A percentile compares a stretch with the other conserved stretches of the same genome.
Conservation (phyloP, 345 rosid genomes). For the Syzygium jambos region DNA sequence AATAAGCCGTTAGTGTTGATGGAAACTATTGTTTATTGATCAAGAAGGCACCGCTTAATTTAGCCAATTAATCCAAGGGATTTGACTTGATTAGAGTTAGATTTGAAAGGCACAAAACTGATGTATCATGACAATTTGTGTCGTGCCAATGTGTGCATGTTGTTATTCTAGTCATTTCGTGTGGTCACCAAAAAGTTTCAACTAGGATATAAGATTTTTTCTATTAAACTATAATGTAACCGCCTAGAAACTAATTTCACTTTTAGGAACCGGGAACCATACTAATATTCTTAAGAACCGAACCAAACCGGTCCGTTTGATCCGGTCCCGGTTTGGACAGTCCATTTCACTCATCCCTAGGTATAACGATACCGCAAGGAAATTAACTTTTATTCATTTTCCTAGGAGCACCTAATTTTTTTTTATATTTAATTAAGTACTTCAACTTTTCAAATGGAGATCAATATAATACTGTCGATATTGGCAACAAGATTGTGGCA, state of each 20-base stretch:
- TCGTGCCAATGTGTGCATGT: background rate
- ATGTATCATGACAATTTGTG: background rate
- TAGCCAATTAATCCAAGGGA: background rate
- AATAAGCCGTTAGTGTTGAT: background rate
- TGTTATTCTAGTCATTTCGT: background rate
- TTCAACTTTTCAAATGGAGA: background rate
- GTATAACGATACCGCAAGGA: fast-evolving
- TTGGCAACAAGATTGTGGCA: background rate
- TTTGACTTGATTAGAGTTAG: background rate
- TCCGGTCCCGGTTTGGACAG: too few relatives aligned
- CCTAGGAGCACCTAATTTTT: background rate
- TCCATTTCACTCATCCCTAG: too few relatives aligned
- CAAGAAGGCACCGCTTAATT: background rate
- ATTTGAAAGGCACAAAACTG: background rate
- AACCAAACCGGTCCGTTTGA: too few relatives aligned
- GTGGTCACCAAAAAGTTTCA: background rate
- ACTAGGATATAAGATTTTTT: background rate
- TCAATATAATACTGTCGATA: background rate
- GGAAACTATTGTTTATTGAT: background rate
- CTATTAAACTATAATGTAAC: background rate
- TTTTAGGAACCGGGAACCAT: too few relatives aligned
- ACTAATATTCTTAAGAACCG: background rate
- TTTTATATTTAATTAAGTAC: background rate
- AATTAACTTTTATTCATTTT: background rate
- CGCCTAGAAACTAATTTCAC: too few relatives aligned